phyloP scores from a whole-genome alignment of 805 yeast species.

The Lipomyces kockii region DNA sequence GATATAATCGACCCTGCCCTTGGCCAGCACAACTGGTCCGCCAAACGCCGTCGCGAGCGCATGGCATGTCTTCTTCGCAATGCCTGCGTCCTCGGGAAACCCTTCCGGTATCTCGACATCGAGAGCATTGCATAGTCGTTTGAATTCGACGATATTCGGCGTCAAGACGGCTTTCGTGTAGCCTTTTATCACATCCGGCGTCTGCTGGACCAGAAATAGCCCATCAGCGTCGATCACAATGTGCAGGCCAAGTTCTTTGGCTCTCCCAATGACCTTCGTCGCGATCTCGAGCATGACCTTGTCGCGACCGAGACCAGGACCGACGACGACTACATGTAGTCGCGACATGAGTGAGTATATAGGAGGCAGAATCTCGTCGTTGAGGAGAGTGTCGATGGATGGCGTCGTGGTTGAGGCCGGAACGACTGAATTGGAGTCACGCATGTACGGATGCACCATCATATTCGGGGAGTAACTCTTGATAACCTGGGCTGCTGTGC shows the following conservation, averaged over 20 bases:
- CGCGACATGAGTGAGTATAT: constrained; percentile 61
- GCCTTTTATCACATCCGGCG: constrained; percentile 60
- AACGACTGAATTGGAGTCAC: constrained; percentile 48
- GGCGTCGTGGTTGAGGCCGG: constrained; percentile 2
- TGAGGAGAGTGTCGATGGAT: constrained; percentile 31
- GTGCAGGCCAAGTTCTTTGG: constrained; percentile 63
- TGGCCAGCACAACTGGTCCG: constrained; percentile 67
- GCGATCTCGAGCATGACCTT: constrained; percentile 64
- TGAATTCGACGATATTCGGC: constrained; percentile 87
- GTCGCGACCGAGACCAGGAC: constrained; percentile 95
- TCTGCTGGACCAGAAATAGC: constrained; percentile 63
- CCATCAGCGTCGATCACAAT: constrained; percentile 92
- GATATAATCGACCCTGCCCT: constrained; percentile 72
- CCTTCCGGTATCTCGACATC: constrained; percentile 12
- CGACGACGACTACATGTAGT: constrained; percentile 81
- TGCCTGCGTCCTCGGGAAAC: constrained; percentile 10
- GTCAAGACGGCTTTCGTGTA: constrained; percentile 72
- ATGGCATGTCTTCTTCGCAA: constrained; percentile 37
- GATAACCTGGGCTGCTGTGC: constrained; percentile 75
- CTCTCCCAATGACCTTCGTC: constrained; percentile 59
- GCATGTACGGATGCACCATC: constrained; percentile 93
- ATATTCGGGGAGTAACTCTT: constrained; percentile 88
- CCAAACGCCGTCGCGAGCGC: constrained; percentile 57
- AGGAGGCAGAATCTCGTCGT: constrained; percentile 55
- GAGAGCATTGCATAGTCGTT: constrained; percentile 54